Percentiles rank a stretch among this genome's conserved stretches.
These are phyloP conservation scores for Citrus medica DNA, from an alignment of 345 rosid species.

Conservation along the genomic window DNA sequence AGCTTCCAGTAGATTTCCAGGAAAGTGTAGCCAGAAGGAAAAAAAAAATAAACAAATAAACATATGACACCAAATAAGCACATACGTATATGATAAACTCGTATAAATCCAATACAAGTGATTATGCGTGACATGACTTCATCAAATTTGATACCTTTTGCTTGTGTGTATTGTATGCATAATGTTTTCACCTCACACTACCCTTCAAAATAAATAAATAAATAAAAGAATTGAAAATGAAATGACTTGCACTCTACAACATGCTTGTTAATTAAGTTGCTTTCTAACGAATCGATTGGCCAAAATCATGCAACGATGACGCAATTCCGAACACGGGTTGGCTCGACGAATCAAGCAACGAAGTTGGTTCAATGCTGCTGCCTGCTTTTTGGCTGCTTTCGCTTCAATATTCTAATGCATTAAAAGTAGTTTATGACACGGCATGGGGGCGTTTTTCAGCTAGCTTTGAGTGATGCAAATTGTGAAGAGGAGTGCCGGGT, in stretches of 20 bases:
- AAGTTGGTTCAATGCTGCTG: not conserved
- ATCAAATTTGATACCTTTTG: not conserved
- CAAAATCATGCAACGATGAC: not conserved
- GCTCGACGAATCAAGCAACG: not conserved
- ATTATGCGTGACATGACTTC: conserved; percentile 1
- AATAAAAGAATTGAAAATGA: not conserved
- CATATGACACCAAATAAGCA: too few species aligned
- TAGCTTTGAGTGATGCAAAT: not conserved
- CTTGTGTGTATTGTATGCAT: not conserved
- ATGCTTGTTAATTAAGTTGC: not conserved
- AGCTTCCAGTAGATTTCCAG: conserved; percentile 4
- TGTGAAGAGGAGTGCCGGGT: not conserved
- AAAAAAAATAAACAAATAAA: too few species aligned
- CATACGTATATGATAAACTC: too few species aligned
- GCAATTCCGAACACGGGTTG: not conserved
- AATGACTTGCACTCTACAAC: not conserved
- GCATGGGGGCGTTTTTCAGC: not conserved
- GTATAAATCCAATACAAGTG: not conserved
- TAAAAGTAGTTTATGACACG: not conserved
- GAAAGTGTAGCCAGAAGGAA: not conserved
- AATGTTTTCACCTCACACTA: not conserved
- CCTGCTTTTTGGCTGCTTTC: not conserved
- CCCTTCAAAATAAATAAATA: not conserved
- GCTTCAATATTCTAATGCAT: not conserved
- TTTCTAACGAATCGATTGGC: not conserved